Percentiles rank a stretch among this genome's conserved stretches.
Conservation (phyloP, 2,329 filamentous ascomycete genomes). For the Microsporum canis region DNA sequence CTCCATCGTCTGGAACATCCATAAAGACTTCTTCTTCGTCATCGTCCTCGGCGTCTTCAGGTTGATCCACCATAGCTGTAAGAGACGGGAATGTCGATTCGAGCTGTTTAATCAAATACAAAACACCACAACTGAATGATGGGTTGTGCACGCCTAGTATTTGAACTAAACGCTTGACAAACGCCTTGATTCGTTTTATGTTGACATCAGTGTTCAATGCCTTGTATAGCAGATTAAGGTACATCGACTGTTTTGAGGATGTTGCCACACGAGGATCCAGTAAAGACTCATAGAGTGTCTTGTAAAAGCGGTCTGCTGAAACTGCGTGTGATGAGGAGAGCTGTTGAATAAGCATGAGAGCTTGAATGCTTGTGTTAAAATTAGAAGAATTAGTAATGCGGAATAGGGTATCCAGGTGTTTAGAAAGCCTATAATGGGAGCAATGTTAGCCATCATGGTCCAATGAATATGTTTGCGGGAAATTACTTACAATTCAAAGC, state of each 20-base stretch:
- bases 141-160: constrained; percentile 80
- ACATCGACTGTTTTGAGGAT: constrained; percentile 91
- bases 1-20: constrained; percentile 50
- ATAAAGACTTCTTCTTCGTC: constrained; percentile 55
- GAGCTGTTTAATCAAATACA: constrained; percentile 78
- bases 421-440: constrained; percentile 51
- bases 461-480: background rate
- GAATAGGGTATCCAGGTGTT: constrained; percentile 88
- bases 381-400: constrained; percentile 94
- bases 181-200: constrained; percentile 84
- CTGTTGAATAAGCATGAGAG: constrained; percentile 88
- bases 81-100: constrained; percentile 70
- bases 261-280: constrained; percentile 76
- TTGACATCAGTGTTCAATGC: constrained; percentile 84
- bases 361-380: constrained; percentile 97
- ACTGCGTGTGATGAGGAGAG: constrained; percentile 70
- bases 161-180: constrained; percentile 86
- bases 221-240: constrained; percentile 82
- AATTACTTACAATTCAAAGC: constrained; percentile 54
- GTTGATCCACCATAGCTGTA: constrained; percentile 63
- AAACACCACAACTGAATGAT: constrained; percentile 81
- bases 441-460: constrained; percentile 15
- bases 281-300: constrained; percentile 88
- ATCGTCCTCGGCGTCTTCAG: constrained; percentile 66
- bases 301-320: constrained; percentile 82